A percentile compares a stretch with the other conserved stretches of the same genome.
These are phyloP conservation scores for Boletus insuetus DNA, from an alignment of 768 basidiomycete genomes.

Conservation along the genomic window DNA sequence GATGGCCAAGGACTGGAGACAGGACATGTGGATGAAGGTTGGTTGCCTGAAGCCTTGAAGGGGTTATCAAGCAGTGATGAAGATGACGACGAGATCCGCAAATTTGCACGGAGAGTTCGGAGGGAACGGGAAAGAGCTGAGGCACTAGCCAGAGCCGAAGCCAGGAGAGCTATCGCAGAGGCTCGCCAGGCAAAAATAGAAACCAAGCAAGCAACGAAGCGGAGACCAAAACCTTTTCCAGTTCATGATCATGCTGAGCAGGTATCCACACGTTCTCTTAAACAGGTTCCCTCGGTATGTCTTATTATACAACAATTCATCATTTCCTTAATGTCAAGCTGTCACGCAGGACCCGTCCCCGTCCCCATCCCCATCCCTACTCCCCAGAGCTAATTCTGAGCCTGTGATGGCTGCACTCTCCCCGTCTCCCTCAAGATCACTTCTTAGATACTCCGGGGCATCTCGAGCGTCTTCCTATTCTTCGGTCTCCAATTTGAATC, in stretches of 20 bases:
- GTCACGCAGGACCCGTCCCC: slow-evolving; percentile 5
- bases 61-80: slow-evolving; percentile 42
- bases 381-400: slow-evolving; percentile 12
- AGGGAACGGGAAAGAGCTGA: slow-evolving; percentile 28
- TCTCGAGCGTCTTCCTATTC: slow-evolving; percentile 14
- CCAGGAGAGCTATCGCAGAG: slow-evolving; percentile 14
- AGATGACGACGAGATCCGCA: slow-evolving; percentile 35
- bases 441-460: not conserved
- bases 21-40: slow-evolving; percentile 9
- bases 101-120: slow-evolving; percentile 33
- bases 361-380: not conserved
- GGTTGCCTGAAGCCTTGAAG: slow-evolving; percentile 38
- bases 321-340: not conserved
- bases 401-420: slow-evolving; percentile 6
- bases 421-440: slow-evolving; percentile 4
- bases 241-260: slow-evolving; percentile 4
- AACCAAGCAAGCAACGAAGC: slow-evolving; percentile 17
- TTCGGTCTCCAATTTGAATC: not conserved
- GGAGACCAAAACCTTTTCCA: slow-evolving; percentile 26
- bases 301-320: not conserved
- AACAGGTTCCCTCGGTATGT: slow-evolving; percentile 13
- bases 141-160: slow-evolving; percentile 16
- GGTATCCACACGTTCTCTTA: not conserved
- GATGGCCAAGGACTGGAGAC: not conserved
- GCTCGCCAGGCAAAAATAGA: slow-evolving; percentile 11